Percentiles rank a stretch among this genome's conserved stretches.
These are phyloP conservation scores for Onygenales sp. DNA, from an alignment of 2,329 filamentous ascomycete genomes.

Conservation along the genomic window DNA sequence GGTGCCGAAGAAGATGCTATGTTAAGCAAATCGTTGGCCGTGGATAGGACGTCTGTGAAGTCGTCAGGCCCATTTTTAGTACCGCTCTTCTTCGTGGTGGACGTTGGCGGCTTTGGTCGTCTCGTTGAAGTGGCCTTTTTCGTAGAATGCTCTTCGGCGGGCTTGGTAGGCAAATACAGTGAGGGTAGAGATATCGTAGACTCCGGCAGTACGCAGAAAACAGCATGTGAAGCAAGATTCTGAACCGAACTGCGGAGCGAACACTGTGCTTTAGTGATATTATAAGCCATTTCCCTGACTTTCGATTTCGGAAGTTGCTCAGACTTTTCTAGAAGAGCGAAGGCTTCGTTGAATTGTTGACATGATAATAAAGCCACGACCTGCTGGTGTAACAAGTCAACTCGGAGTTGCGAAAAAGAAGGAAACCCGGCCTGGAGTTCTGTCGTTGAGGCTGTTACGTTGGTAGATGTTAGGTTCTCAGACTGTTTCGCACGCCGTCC, in stretches of 20 bases:
- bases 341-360: slow-evolving; percentile 49
- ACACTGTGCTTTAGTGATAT: slow-evolving; percentile 28
- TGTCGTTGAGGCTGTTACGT: slow-evolving; percentile 14
- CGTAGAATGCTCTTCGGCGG: slow-evolving; percentile 19
- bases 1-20: slow-evolving; percentile 24
- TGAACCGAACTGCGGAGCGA: slow-evolving; percentile 30
- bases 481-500: slow-evolving; percentile 1
- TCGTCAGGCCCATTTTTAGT: slow-evolving; percentile 23
- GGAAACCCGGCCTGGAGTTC: slow-evolving; percentile 16
- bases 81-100: slow-evolving; percentile 18
- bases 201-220: slow-evolving; percentile 83
- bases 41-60: slow-evolving; percentile 27
- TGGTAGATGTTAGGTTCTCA: background rate
- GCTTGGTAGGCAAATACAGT: slow-evolving; percentile 35
- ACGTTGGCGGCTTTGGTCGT: slow-evolving; percentile 17
- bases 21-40: slow-evolving; percentile 25
- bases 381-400: slow-evolving; percentile 39
- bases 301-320: slow-evolving; percentile 27
- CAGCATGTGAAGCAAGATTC: slow-evolving; percentile 63
- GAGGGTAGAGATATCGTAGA: slow-evolving; percentile 84
- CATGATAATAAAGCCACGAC: slow-evolving; percentile 25
- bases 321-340: slow-evolving; percentile 39
- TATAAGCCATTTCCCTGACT: slow-evolving; percentile 53
- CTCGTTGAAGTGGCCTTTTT: slow-evolving; percentile 13
- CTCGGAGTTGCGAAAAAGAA: slow-evolving; percentile 36